Evolutionary conservation across 257 asterid genomes (phyloP).

Genomic region (Striga asiatica): DNA sequence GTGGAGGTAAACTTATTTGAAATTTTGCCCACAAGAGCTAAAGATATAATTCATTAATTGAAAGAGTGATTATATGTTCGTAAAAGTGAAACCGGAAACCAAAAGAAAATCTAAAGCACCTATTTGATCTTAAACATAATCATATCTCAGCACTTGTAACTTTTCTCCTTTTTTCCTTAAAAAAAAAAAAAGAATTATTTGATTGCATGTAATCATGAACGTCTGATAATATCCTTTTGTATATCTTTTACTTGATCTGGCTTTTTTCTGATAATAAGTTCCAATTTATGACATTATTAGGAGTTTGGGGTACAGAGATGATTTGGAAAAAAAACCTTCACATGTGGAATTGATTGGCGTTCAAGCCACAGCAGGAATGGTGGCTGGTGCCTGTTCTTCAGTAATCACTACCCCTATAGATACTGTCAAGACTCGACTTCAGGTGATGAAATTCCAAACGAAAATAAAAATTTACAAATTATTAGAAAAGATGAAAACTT

Average conservation of each 20-base stretch:
- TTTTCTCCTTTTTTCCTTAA: neutral
- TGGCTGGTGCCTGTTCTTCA: constrained; percentile 88
- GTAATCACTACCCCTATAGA: constrained; percentile 73
- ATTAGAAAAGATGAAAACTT: neutral
- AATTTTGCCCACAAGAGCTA: neutral
- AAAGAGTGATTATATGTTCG: neutral
- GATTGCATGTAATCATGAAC: too few species aligned
- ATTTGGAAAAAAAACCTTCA: constrained; percentile 55
- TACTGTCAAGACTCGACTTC: constrained; percentile 81
- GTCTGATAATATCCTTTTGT: neutral
- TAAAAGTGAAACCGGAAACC: neutral
- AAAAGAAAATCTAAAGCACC: neutral
- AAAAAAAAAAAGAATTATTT: neutral
- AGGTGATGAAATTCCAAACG: constrained; percentile 33
- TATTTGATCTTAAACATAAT: too few species aligned
- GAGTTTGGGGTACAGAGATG: constrained; percentile 57
- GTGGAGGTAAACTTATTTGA: constrained; percentile 53
- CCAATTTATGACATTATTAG: constrained; percentile 17
- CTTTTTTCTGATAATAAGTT: neutral
- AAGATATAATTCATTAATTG: too few species aligned
- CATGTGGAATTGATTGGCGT: constrained; percentile 55
- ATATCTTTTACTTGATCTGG: neutral
- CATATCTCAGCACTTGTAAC: too few species aligned
- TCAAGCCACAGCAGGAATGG: constrained; percentile 80
- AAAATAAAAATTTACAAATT: too few species aligned